Base-by-base conservation (phyloP, 129 eudicot genomes). In the Gnaphalium uliginosum region DNA sequence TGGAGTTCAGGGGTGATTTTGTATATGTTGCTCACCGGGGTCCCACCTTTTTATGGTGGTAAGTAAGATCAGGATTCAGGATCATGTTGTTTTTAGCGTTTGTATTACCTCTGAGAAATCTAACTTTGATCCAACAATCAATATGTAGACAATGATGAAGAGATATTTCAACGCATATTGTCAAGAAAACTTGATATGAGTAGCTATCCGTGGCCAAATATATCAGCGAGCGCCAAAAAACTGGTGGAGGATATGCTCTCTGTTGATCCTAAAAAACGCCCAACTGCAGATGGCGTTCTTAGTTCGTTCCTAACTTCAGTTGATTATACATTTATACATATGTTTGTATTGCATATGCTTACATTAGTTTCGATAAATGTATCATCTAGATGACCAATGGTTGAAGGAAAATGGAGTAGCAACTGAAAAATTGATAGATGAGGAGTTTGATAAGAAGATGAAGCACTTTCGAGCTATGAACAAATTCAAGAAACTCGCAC, bases 1-100 rank as follows among this genome's bases (percentile, higher is more conserved):
- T 92, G 96, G 91, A 92, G 97, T 74, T 96, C 97, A 61, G 97
- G 97, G 74, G 96, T 92, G 77, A 92, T 92, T 81, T 71, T 92
- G 60, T 92, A 87, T 78, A 89, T 92, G 82, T 82, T 92, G 76
- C 96, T 92, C 74, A 89, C 86, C 18, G 97, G 96, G 37, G 93
- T 79, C 5, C 97, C 96, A 0, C 97, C 93, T 14, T 92, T 92
- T 67, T 76, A 91, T 89, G 97, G 88, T 19, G 97, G 96, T 92
- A 82, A 85, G 96, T 92, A 82, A 85, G 79, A 50, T 68, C 27
- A 63, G 2, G 37, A 59, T 32, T 23, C 6, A 6, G 19, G 23
- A 59, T 61, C 26, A 68, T 37, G 19, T 18, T 50, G 35, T 69
- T 62, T 75, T 62, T 17, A 27, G 27, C n/a, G 3, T 43, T 73